Conservation (phyloP, 1,139 yeast genomes). For the Kodamaea anthophila region DNA sequence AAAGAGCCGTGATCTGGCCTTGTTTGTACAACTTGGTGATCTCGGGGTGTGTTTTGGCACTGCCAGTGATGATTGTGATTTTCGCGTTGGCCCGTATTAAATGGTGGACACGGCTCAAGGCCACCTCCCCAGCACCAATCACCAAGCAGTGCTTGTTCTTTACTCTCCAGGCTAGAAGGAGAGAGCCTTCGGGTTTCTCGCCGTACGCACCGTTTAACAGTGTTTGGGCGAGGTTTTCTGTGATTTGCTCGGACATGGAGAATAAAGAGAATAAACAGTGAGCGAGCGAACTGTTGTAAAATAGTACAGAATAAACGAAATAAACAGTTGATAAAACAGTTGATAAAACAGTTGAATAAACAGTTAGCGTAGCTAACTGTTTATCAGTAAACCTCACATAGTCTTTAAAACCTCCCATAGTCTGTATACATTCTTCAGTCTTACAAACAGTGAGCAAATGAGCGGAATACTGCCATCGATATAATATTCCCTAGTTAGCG, state of each 20-base stretch:
- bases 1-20: constrained; percentile 40
- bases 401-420: too few species aligned
- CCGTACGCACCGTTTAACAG: constrained; percentile 4
- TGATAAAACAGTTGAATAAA: too few species aligned
- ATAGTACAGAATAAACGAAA: too few species aligned
- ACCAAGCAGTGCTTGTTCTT: constrained; percentile 60
- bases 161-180: constrained; percentile 71
- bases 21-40: constrained; percentile 29
- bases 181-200: constrained; percentile 40
- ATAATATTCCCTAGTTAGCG: too few species aligned
- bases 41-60: constrained; percentile 36
- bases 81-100: constrained; percentile 63
- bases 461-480: too few species aligned
- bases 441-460: too few species aligned
- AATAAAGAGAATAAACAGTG: too few species aligned
- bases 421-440: too few species aligned
- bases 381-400: too few species aligned
- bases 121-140: constrained; percentile 82
- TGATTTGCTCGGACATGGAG: constrained; percentile 5
- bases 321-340: too few species aligned
- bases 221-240: constrained; percentile 2
- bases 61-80: constrained; percentile 62
- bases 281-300: too few species aligned
- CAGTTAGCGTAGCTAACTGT: too few species aligned
- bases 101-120: constrained; percentile 62